These are phyloP conservation scores for Venturia oleaginea DNA, from an alignment of 2,329 filamentous ascomycete genomes.

Conservation along the genomic window DNA sequence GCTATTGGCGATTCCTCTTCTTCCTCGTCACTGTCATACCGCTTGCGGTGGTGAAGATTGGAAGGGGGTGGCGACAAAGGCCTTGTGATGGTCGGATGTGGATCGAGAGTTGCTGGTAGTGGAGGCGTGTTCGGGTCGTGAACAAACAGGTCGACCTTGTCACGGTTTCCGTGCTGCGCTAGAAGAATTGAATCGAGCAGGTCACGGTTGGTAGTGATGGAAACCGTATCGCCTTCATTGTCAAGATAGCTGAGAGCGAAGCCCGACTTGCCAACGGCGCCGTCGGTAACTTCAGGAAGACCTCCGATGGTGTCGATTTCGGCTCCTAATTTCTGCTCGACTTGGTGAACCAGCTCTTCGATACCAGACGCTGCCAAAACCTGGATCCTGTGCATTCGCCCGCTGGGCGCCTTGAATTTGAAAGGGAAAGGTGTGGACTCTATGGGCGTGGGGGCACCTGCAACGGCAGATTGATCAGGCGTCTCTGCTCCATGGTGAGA, in stretches of 20 bases:
- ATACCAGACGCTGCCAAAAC: constrained; percentile 74
- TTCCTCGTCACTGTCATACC: constrained; percentile 47
- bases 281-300: constrained; percentile 66
- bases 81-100: constrained; percentile 44
- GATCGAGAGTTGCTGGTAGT: constrained; percentile 54
- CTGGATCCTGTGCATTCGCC: constrained; percentile 86
- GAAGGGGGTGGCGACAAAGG: constrained; percentile 46
- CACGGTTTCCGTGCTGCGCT: constrained; percentile 64
- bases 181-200: constrained; percentile 81
- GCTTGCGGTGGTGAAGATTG: constrained; percentile 35
- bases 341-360: constrained; percentile 64
- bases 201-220: constrained; percentile 92
- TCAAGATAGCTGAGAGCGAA: constrained; percentile 94
- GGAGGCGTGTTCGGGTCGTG: constrained; percentile 90
- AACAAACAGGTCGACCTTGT: constrained; percentile 96
- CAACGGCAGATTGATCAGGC: constrained; percentile 57
- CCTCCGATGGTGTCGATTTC: constrained; percentile 83
- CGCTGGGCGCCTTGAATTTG: constrained; percentile 97
- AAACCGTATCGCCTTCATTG: constrained; percentile 92
- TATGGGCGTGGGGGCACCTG: constrained; percentile 44
- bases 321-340: constrained; percentile 71
- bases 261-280: constrained; percentile 64
- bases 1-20: constrained; percentile 40
- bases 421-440: constrained; percentile 82
- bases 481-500: constrained; percentile 82